Conservation (phyloP, 2,329 filamentous ascomycete genomes). For the Penicillium sp. region DNA sequence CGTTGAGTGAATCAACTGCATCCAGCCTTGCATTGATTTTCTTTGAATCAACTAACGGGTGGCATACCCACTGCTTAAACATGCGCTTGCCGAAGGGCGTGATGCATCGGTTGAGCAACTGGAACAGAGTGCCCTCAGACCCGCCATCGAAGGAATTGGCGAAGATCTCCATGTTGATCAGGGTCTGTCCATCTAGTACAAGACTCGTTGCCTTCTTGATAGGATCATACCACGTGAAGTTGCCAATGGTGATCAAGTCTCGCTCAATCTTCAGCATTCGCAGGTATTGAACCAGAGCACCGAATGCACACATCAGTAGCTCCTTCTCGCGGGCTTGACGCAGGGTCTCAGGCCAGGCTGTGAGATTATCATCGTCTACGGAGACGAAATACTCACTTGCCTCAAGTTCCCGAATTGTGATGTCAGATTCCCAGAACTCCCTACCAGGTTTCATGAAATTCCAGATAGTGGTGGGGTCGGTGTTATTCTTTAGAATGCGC, state of each 20-base stretch:
- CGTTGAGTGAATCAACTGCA: slow-evolving; percentile 88
- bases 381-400: slow-evolving; percentile 73
- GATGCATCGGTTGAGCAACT: slow-evolving; percentile 86
- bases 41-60: slow-evolving; percentile 79
- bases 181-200: slow-evolving; percentile 88
- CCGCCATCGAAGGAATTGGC: slow-evolving; percentile 88
- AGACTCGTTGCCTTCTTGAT: slow-evolving; percentile 87
- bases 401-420: slow-evolving; percentile 75
- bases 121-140: slow-evolving; percentile 80
- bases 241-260: slow-evolving; percentile 81
- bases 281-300: slow-evolving; percentile 84
- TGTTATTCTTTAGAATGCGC: slow-evolving; percentile 95
- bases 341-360: slow-evolving; percentile 75
- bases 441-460: slow-evolving; percentile 82
- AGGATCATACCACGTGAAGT: slow-evolving; percentile 87
- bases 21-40: slow-evolving; percentile 93
- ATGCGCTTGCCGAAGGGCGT: slow-evolving; percentile 96
- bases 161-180: slow-evolving; percentile 98
- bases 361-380: slow-evolving; percentile 55
- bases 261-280: slow-evolving; percentile 83
- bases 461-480: slow-evolving; percentile 88
- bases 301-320: slow-evolving; percentile 83
- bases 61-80: slow-evolving; percentile 95
- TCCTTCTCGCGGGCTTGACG: slow-evolving; percentile 73
- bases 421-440: slow-evolving; percentile 89